Conservation (phyloP, 1,284 basidiomycete species). For the Fomitopsis betulina region DNA sequence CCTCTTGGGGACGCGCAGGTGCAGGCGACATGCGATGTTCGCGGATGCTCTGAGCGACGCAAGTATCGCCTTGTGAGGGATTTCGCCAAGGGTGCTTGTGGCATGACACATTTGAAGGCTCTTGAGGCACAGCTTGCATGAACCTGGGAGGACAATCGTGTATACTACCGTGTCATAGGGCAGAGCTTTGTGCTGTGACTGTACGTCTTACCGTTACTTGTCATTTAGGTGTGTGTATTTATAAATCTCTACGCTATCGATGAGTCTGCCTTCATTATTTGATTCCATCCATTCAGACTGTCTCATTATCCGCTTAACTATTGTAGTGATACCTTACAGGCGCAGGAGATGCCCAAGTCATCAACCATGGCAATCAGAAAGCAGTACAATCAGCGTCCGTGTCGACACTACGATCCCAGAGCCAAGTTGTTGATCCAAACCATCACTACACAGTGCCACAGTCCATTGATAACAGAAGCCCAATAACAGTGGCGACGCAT, state of each 20-base stretch:
- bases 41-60: slow-evolving; percentile 39
- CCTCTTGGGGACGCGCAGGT: not conserved
- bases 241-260: not conserved
- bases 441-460: not conserved
- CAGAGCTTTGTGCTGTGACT: too few relatives aligned
- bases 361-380: too few relatives aligned
- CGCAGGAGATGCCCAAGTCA: too few relatives aligned
- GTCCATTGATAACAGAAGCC: not conserved
- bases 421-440: too few relatives aligned
- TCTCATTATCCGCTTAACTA: too few relatives aligned
- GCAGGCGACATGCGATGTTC: slow-evolving; percentile 37
- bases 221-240: not conserved
- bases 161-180: not conserved
- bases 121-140: slow-evolving; percentile 33
- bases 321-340: too few relatives aligned
- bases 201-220: not conserved
- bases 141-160: not conserved
- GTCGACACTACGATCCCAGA: too few relatives aligned
- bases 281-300: too few relatives aligned
- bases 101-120: slow-evolving; percentile 49
- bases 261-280: too few relatives aligned
- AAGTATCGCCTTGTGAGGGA: slow-evolving; percentile 51
- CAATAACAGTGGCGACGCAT: not conserved
- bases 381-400: too few relatives aligned
- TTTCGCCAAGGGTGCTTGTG: slow-evolving; percentile 50